phyloP scores from a whole-genome alignment of 1,139 yeast genomes.

The Pichia sp. region DNA sequence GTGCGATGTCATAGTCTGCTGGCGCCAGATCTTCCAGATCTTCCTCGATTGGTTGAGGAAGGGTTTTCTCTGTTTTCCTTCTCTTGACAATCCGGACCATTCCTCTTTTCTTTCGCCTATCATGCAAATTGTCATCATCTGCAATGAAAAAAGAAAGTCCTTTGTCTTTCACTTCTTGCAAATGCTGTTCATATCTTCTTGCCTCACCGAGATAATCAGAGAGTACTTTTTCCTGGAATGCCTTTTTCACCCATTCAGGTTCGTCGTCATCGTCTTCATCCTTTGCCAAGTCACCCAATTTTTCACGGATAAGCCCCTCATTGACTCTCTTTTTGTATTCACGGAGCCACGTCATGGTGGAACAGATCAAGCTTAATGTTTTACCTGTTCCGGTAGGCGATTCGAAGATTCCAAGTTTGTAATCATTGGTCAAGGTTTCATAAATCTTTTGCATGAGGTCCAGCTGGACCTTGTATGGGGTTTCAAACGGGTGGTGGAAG shows the following conservation, averaged over 20 bases:
- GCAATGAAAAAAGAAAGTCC: constrained; percentile 22
- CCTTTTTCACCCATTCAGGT: constrained; percentile 51
- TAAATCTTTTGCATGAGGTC: constrained; percentile 75
- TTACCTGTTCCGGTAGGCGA: constrained; percentile 97
- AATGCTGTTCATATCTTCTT: constrained; percentile 41
- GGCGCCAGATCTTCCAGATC: constrained; percentile 37
- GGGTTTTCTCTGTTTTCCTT: constrained; percentile 10
- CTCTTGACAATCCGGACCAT: constrained; percentile 17
- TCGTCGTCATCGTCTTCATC: constrained; percentile 41
- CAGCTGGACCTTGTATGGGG: constrained; percentile 74
- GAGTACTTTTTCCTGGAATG: constrained; percentile 37
- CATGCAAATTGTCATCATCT: constrained; percentile 15
- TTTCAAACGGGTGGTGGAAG: constrained; percentile 70
- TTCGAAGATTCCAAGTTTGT: constrained; percentile 79
- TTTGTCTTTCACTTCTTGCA: constrained; percentile 31
- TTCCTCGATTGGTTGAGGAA: constrained; percentile 17
- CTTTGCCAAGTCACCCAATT: constrained; percentile 12
- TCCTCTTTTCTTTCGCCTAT: constrained; percentile 4
- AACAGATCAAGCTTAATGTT: constrained; percentile 80
- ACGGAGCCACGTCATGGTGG: constrained; percentile 83
- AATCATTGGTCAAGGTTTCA: constrained; percentile 52
- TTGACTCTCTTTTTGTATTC: constrained; percentile 42
- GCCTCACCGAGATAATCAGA: constrained; percentile 35
- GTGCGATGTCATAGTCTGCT: constrained; percentile 38
- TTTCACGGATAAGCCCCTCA: constrained; percentile 21